Conservation (phyloP, 768 basidiomycete species). For the Amanita inopinata region DNA sequence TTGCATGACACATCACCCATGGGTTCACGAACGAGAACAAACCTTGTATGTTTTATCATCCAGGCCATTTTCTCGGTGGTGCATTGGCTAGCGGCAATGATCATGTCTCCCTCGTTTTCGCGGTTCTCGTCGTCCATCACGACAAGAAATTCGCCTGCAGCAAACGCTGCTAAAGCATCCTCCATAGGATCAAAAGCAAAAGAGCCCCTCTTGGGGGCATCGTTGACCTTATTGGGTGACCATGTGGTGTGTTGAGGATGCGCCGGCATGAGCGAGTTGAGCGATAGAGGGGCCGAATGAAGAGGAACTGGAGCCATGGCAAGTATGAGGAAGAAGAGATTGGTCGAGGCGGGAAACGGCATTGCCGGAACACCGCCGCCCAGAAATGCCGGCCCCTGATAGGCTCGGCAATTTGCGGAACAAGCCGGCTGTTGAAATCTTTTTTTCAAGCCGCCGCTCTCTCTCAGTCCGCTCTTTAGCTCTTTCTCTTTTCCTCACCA, state of each 20-base stretch:
- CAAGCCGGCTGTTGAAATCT: slow-evolving; percentile 19
- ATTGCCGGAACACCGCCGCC: not conserved
- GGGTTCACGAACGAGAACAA: slow-evolving; percentile 15
- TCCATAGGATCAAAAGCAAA: slow-evolving; percentile 78
- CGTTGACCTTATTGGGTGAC: slow-evolving; percentile 24
- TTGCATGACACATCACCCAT: slow-evolving; percentile 3
- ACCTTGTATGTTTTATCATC: slow-evolving; percentile 98
- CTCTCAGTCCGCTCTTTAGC: slow-evolving; percentile 10
- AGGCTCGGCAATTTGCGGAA: slow-evolving; percentile 31
- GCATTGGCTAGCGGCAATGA: slow-evolving; percentile 74
- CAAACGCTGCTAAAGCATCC: slow-evolving; percentile 68
- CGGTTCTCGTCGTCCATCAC: slow-evolving; percentile 96
- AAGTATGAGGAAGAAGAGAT: slow-evolving; percentile 7
- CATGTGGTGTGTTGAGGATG: slow-evolving; percentile 18
- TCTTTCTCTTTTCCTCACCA: slow-evolving; percentile 16
- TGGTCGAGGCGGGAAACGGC: slow-evolving; percentile 12
- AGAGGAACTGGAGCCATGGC: slow-evolving; percentile 24
- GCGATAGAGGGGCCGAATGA: not conserved
- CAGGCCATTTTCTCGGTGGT: slow-evolving; percentile 98
- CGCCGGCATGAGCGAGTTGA: not conserved
- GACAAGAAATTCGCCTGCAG: slow-evolving; percentile 81
- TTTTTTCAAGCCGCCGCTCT: slow-evolving; percentile 21
- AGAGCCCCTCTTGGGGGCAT: slow-evolving; percentile 21
- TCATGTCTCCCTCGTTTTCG: slow-evolving; percentile 97
- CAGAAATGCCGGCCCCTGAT: slow-evolving; percentile 21